phyloP scores from a whole-genome alignment of 2,329 filamentous ascomycete species.

The Alternaria sp. region DNA sequence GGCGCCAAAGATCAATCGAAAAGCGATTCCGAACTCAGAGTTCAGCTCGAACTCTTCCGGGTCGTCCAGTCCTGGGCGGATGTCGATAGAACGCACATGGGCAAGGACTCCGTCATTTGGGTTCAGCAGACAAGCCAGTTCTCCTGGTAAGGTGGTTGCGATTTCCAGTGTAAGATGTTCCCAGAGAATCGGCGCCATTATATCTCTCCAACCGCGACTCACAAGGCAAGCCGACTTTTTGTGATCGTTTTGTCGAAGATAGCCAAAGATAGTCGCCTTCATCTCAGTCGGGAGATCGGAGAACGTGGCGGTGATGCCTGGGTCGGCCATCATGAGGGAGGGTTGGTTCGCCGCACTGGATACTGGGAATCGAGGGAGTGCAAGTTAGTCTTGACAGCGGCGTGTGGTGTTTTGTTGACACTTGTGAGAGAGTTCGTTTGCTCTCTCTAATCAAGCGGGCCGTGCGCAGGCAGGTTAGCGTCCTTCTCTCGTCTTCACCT shows the following conservation, averaged over 20 bases:
- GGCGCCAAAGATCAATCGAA: too few relatives aligned
- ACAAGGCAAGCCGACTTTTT: neutral
- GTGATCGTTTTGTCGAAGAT: neutral
- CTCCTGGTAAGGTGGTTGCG: neutral
- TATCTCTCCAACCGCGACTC: neutral
- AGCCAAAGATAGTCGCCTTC: neutral
- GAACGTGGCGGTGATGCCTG: neutral
- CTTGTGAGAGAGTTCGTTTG: neutral
- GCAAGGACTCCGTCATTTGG: neutral
- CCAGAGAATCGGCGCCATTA: neutral
- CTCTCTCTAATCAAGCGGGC: neutral
- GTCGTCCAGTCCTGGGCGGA: neutral
- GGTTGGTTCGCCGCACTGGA: neutral
- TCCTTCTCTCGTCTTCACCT: too few relatives aligned
- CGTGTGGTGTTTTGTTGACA: neutral
- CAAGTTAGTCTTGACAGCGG: neutral
- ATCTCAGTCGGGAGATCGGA: neutral
- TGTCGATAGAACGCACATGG: neutral
- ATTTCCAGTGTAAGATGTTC: neutral
- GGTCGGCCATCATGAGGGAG: neutral
- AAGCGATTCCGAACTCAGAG: too few relatives aligned
- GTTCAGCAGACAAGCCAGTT: neutral
- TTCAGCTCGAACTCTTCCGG: accelerated
- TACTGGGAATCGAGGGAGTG: neutral
- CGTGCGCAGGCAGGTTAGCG: neutral